Conservation (phyloP, 2,329 filamentous ascomycete species). For the Trichoderma lentiforme region DNA sequence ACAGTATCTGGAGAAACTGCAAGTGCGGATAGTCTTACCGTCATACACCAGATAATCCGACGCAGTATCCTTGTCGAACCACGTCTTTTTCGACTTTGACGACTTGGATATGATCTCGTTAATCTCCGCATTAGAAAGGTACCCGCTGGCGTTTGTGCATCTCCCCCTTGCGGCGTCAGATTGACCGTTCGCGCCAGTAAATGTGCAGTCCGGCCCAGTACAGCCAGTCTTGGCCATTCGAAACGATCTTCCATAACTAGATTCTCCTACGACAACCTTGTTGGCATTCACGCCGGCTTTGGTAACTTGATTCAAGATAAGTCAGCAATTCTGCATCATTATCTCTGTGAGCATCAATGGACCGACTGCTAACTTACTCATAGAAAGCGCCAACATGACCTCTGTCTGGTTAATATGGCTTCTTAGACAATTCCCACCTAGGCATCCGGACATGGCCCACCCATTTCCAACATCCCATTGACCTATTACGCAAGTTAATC, state of each 20-base stretch:
- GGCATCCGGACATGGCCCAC: conserved; percentile 26
- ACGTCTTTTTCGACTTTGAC: conserved; percentile 20
- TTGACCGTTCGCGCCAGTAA: neutral
- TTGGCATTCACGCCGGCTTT: conserved; percentile 31
- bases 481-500: conserved; percentile 9
- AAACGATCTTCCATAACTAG: conserved; percentile 14
- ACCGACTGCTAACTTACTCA: conserved; percentile 21
- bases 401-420: conserved; percentile 37
- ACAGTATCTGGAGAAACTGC: neutral
- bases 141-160: conserved; percentile 29
- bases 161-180: conserved; percentile 13
- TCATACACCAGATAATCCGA: conserved; percentile 15
- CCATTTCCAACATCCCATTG: conserved; percentile 26
- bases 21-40: neutral
- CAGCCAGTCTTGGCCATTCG: conserved; percentile 9
- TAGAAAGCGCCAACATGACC: conserved; percentile 34
- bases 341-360: neutral
- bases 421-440: conserved; percentile 34
- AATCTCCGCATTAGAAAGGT: conserved; percentile 29
- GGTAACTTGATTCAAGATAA: conserved; percentile 24
- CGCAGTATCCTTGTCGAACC: conserved; percentile 6
- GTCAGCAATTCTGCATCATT: neutral
- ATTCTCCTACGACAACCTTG: neutral
- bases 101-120: conserved; percentile 3
- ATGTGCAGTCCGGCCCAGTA: conserved; percentile 13